Percentiles rank a stretch among this genome's conserved stretches.
These are phyloP conservation scores for Rugonectria rugulosa DNA, from an alignment of 2,329 filamentous ascomycete genomes.

Conservation along the genomic window DNA sequence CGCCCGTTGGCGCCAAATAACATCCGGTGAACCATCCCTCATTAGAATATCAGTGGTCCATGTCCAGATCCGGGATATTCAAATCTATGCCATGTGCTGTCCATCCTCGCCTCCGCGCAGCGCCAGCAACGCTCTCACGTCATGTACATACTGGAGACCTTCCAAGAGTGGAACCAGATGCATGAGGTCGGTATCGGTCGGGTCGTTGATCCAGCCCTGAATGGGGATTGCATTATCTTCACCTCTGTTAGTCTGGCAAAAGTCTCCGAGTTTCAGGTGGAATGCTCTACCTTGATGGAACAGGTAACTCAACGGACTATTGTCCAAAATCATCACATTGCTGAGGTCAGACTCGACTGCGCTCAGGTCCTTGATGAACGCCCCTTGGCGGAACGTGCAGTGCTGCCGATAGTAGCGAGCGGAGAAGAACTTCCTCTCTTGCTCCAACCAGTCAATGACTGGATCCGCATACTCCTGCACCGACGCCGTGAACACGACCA, in stretches of 20 bases:
- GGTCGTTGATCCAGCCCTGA: constrained; percentile 99
- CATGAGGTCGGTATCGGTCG: constrained; percentile 93
- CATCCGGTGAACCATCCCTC: constrained; percentile 1
- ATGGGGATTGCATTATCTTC: constrained; percentile 98
- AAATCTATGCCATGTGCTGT: constrained; percentile 58
- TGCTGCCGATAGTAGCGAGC: constrained; percentile 95
- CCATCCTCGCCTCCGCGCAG: constrained; percentile 85
- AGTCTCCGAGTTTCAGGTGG: neutral
- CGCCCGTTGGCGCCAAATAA: constrained; percentile 23
- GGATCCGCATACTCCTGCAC: constrained; percentile 99
- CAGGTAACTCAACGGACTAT: constrained; percentile 97
- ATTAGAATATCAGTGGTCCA: constrained; percentile 19
- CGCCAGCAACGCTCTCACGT: constrained; percentile 89
- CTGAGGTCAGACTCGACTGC: constrained; percentile 96
- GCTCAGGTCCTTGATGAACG: constrained; percentile 97
- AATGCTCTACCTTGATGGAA: constrained; percentile 86
- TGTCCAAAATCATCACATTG: constrained; percentile 98
- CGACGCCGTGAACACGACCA: constrained; percentile 95
- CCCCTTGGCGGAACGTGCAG: constrained; percentile 93
- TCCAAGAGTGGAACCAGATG: constrained; percentile 93
- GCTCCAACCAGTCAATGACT: constrained; percentile 98
- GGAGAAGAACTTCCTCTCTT: constrained; percentile 95
- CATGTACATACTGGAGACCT: constrained; percentile 94
- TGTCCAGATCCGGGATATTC: constrained; percentile 24
- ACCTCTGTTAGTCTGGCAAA: constrained; percentile 16